Percentiles rank a stretch among this genome's conserved stretches.
Evolutionary conservation across 2,329 filamentous ascomycete genomes (phyloP).

Genomic region (Talaromyces sp.): DNA sequence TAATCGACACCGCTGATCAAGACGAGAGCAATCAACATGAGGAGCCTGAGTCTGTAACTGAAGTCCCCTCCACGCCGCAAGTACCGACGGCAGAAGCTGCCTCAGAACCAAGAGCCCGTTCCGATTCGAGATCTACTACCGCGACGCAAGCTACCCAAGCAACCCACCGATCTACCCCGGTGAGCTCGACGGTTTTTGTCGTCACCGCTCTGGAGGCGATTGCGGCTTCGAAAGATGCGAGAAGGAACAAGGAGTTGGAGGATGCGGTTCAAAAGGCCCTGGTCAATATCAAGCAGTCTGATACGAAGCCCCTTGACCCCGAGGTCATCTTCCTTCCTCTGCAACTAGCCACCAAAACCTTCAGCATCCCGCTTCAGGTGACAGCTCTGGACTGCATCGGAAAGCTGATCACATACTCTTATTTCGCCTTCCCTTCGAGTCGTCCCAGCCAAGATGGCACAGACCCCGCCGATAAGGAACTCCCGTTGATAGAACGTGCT

Average conservation of each 20-base stretch:
- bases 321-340: conserved; percentile 89
- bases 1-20: background rate
- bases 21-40: background rate
- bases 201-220: conserved; percentile 91
- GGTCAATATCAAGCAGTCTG: conserved; percentile 79
- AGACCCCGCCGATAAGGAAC: conserved; percentile 43
- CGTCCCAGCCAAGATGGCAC: conserved; percentile 29
- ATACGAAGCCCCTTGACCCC: conserved; percentile 78
- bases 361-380: conserved; percentile 81
- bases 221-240: conserved; percentile 84
- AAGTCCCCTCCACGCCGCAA: conserved; percentile 21
- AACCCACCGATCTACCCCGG: conserved; percentile 59
- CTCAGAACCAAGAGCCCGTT: conserved; percentile 49
- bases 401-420: conserved; percentile 97
- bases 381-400: conserved; percentile 96
- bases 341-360: conserved; percentile 82
- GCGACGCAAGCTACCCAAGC: conserved; percentile 43
- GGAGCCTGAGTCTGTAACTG: conserved; percentile 5
- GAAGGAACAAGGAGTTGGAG: conserved; percentile 77
- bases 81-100: conserved; percentile 26
- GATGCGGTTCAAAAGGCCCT: conserved; percentile 80
- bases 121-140: conserved; percentile 62
- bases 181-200: conserved; percentile 95
- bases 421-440: conserved; percentile 74
- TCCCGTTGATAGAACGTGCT: conserved; percentile 89